Evolutionary conservation across 2,329 filamentous ascomycete species (phyloP), one percentile per base, ranked within the genome.

Genomic region (Exophiala aquamarina): DNA sequence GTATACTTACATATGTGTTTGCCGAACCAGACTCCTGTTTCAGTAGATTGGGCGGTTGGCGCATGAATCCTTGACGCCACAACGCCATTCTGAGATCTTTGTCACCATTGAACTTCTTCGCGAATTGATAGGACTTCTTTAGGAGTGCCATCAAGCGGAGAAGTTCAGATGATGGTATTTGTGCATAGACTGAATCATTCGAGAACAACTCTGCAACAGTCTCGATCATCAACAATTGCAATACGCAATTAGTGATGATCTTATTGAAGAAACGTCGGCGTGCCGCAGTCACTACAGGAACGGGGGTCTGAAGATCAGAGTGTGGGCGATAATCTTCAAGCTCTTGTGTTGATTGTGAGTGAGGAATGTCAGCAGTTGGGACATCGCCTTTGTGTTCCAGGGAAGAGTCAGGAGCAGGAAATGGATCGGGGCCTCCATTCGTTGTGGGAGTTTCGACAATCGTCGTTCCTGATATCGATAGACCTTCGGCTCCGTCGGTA

Each of bases 41-140:
- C 21, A 99, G 79, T 10, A 99, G 76, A 62, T 99, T 99, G 2
- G 93, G 93, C 13, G 93, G 92, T 65, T 98, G 93, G 71, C 95
- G 95, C 93, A 99, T 99, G 76, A 98, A 99, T 1, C 94, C 93
- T 66, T 98, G 93, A 41, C 90, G 80, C 89, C 94, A 98, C 14
- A 99, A 77, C 14, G 89, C 83, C 78, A 95, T 95, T 36, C 93
- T 84, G 29, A 99, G 76, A 58, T 97, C 93, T 69, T 95, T 95
- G 70, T 98, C 91, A 55, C 90, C 89, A 67, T 99, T 99, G 77
- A 99, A 99, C 60, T 86, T 87, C 63, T 94, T 91, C 35, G 94
- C 93, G 59, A 99, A 99, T 50, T 94, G 83, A 70, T 95, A 98
- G 20, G 87, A 93, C 65, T 94, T 93, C 71, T 98, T 98, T 21